Percentiles rank a stretch among this genome's conserved stretches.
phyloP scores from a whole-genome alignment of 2,329 filamentous ascomycete species.

The Fusarium poae region DNA sequence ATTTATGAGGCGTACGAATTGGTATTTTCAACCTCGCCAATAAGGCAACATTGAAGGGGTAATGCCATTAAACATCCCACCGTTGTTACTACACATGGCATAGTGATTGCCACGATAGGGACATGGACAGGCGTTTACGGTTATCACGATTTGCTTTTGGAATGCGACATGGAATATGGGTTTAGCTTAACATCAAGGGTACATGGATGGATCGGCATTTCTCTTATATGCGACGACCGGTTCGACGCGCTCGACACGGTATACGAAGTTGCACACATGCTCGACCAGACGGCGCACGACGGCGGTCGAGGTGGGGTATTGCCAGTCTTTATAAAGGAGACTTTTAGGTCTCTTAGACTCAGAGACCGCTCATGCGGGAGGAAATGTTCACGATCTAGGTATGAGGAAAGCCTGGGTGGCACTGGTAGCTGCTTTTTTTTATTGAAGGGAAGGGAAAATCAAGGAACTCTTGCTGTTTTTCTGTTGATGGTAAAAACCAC shows the following conservation, averaged over 20 bases:
- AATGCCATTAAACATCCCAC: conserved; percentile 32
- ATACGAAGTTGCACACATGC: conserved; percentile 22
- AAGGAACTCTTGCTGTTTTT: conserved; percentile 26
- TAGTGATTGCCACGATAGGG: conserved; percentile 29
- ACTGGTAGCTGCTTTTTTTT: conserved; percentile 3
- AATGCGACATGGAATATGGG: conserved; percentile 22
- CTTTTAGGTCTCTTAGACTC: conserved; percentile 48
- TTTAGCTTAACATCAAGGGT: conserved; percentile 17
- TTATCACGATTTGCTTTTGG: conserved; percentile 38
- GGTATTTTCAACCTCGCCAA: conserved; percentile 25
- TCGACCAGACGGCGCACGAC: conserved; percentile 1
- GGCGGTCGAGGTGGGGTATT: conserved; percentile 13
- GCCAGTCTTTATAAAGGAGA: conserved; percentile 31
- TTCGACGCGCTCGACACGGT: conserved; percentile 25
- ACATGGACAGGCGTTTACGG: conserved; percentile 38
- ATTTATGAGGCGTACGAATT: conserved; percentile 20
- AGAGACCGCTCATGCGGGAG: conserved; percentile 49
- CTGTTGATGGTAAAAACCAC: conserved; percentile 19
- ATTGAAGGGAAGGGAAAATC: conserved; percentile 26
- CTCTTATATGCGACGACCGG: conserved; percentile 26
- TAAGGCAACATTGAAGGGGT: conserved; percentile 26
- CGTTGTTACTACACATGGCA: conserved; percentile 21
- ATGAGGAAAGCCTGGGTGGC: conserved; percentile 11
- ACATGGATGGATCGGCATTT: conserved; percentile 19
- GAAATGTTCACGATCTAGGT: conserved; percentile 35